Conservation (phyloP, 2,329 filamentous ascomycete species). For the Graphiopsis chlorocephala region DNA sequence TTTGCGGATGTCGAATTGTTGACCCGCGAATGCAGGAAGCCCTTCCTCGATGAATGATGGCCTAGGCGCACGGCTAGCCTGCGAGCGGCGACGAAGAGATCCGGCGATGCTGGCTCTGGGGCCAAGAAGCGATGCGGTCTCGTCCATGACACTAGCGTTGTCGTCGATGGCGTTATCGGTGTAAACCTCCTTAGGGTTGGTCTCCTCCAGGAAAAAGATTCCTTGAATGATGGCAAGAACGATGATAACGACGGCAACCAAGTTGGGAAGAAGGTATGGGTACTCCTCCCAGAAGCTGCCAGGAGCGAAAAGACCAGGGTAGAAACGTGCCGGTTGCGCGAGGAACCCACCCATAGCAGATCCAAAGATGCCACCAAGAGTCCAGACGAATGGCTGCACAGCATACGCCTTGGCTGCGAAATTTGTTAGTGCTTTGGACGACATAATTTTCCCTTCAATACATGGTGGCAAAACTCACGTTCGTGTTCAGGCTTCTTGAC, state of each 20-base stretch:
- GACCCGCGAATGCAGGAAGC: constrained; percentile 14
- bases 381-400: constrained; percentile 91
- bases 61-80: constrained; percentile 50
- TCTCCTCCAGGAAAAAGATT: constrained; percentile 77
- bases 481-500: constrained; percentile 80
- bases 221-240: constrained; percentile 73
- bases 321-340: constrained; percentile 70
- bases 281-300: constrained; percentile 69
- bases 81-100: constrained; percentile 62
- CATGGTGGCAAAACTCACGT: constrained; percentile 55
- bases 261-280: constrained; percentile 82
- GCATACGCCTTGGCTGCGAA: constrained; percentile 70
- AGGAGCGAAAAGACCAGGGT: constrained; percentile 66
- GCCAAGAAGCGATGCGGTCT: constrained; percentile 33
- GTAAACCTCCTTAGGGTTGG: constrained; percentile 69
- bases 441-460: not conserved
- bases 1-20: constrained; percentile 18
- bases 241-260: constrained; percentile 73
- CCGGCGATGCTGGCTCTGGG: constrained; percentile 65
- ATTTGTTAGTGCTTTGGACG: constrained; percentile 1
- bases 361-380: constrained; percentile 80
- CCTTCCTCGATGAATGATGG: constrained; percentile 46
- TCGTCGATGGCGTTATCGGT: constrained; percentile 34
- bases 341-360: constrained; percentile 83
- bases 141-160: constrained; percentile 11